Evolutionary conservation across 2,329 filamentous ascomycete genomes (phyloP), one percentile per base, ranked within the genome.

Genomic region (Paecilomyces sp.): DNA sequence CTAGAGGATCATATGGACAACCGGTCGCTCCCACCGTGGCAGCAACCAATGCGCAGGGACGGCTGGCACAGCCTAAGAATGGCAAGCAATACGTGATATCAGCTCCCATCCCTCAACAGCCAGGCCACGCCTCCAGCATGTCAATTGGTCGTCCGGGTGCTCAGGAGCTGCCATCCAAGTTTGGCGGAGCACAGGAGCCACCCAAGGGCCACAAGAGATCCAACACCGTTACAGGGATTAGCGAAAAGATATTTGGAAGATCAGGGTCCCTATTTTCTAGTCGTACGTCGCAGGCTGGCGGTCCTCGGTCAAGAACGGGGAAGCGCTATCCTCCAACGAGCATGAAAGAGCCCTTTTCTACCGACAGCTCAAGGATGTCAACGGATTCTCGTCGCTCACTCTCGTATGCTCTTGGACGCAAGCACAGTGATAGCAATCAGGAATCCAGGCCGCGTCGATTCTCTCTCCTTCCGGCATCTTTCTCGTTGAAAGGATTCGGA

Each of bases 241-340:
- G 90, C 57, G 91, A 90, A 67, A 94, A 90, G 76, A 80, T 96
- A 36, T 90, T 96, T 74, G 90, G 91, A 51, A 87, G 92, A 62
- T 91, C 87, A 65, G 89, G 88, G 13, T 94, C 91, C 8, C 82
- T 94, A 61, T 92, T 94, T 70, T 87, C 89, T n/a, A 82, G 85
- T 47, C 77, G 76, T 54, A 65, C 69, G 33, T 66, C 68, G 54
- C 71, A 76, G 54, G 65, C 68, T 31, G 65, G 67, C 57, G 68
- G 70, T 50, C 61, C 76, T 63, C 74, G 82, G 61, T 68, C 77
- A 8, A 83, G 82, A 59, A 69, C 74, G 60, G 77, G 81, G 63
- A 86, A 90, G 72, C 87, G 87, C 63, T 95, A 97, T 69, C 93
- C 93, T 59, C 93, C 93, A 3, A 89, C 93, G 55, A 96, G 92